These are phyloP conservation scores for Pleurotus pulmonarius DNA, from an alignment of 768 basidiomycete genomes.

Conservation along the genomic window DNA sequence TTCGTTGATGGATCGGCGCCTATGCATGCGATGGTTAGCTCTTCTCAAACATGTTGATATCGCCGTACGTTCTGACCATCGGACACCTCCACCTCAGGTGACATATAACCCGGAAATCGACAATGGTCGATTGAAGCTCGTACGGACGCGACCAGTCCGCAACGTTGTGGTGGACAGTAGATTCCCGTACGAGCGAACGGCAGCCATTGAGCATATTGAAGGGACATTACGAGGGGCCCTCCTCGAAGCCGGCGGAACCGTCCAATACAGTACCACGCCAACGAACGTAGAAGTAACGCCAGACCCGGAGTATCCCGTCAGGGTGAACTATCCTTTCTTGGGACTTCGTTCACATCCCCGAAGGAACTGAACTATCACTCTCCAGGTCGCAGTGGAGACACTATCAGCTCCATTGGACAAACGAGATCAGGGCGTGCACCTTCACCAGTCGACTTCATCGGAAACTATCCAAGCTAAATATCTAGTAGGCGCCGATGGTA, in stretches of 20 bases:
- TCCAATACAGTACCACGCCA: not conserved
- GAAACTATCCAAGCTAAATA: constrained; percentile 16
- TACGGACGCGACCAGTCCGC: not conserved
- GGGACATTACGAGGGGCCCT: constrained; percentile 1
- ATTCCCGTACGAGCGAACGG: constrained; percentile 4
- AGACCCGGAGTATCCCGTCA: too few relatives aligned
- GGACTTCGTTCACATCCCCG: too few relatives aligned
- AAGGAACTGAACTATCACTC: too few relatives aligned
- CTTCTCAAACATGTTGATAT: not conserved
- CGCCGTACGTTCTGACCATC: not conserved
- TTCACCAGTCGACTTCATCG: not conserved
- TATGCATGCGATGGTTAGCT: not conserved
- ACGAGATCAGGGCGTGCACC: not conserved
- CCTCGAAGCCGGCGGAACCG: not conserved
- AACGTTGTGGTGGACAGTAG: constrained; percentile 6
- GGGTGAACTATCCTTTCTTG: too few relatives aligned
- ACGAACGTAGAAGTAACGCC: too few relatives aligned
- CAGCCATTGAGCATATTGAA: constrained; percentile 4
- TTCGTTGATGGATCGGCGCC: constrained; percentile 5
- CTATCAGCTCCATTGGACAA: not conserved
- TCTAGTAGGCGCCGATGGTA: constrained; percentile 20
- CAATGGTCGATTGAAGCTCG: not conserved
- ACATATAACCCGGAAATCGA: constrained; percentile 7
- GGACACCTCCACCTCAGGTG: constrained; percentile 1
- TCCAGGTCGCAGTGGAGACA: not conserved